Evolutionary conservation across 2,329 filamentous ascomycete genomes (phyloP).

Genomic region (Talaromyces islandicus): DNA sequence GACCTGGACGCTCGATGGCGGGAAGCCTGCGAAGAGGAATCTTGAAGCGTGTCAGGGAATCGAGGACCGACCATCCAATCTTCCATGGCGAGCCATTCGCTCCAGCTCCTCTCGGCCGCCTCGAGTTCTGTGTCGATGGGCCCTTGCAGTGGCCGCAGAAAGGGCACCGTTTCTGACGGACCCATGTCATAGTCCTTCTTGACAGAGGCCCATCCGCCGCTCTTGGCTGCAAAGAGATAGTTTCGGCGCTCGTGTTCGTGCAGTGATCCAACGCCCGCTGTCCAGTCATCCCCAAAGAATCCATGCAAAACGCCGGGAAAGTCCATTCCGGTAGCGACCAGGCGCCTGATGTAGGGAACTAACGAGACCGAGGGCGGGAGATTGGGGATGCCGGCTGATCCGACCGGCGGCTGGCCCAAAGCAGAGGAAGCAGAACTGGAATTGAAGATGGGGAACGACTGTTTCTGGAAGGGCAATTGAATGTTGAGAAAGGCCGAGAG

Average conservation of each 20-base stretch:
- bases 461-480: conserved; percentile 75
- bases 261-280: conserved; percentile 68
- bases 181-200: conserved; percentile 88
- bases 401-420: conserved; percentile 37
- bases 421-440: conserved; percentile 26
- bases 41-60: conserved; percentile 49
- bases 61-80: conserved; percentile 96
- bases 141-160: conserved; percentile 73
- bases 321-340: conserved; percentile 90
- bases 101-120: conserved; percentile 78
- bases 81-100: conserved; percentile 92
- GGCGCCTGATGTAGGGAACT: conserved; percentile 80
- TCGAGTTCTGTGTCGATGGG: conserved; percentile 75
- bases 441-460: conserved; percentile 42
- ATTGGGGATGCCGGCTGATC: conserved; percentile 29
- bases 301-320: conserved; percentile 79
- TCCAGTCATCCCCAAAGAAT: conserved; percentile 95
- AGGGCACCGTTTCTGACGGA: conserved; percentile 77
- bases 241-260: conserved; percentile 89
- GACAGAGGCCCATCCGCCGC: conserved; percentile 79
- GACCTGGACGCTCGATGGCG: conserved; percentile 26
- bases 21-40: conserved; percentile 31
- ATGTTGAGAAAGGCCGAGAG: conserved; percentile 91
- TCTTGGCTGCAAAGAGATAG: conserved; percentile 92
- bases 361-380: conserved; percentile 55